Evolutionary conservation across 2,329 filamentous ascomycete species (phyloP).

Genomic region (Pseudogymnoascus sp.): DNA sequence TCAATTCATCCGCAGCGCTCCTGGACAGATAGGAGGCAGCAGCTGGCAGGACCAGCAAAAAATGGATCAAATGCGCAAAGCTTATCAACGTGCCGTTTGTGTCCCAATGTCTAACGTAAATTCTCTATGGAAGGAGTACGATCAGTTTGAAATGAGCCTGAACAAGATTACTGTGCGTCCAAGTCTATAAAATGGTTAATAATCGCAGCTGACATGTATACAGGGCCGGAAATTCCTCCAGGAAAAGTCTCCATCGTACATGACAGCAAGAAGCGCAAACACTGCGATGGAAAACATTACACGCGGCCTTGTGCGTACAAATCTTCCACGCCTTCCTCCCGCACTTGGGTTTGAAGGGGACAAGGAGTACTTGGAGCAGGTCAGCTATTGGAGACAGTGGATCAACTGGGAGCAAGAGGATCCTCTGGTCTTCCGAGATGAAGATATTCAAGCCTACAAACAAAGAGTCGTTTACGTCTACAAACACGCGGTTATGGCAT

Average conservation of each 20-base stretch:
- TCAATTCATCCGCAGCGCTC: conserved; percentile 81
- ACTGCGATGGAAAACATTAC: conserved; percentile 87
- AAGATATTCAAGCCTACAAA: conserved; percentile 68
- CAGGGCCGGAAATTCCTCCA: conserved; percentile 90
- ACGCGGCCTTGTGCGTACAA: conserved; percentile 65
- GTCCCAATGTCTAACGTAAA: conserved; percentile 80
- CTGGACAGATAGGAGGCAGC: conserved; percentile 75
- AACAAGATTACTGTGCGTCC: conserved; percentile 78
- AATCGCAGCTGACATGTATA: conserved; percentile 18
- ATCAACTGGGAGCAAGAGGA: conserved; percentile 93
- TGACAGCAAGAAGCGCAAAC: conserved; percentile 88
- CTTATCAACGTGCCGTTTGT: conserved; percentile 82
- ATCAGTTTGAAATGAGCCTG: conserved; percentile 86
- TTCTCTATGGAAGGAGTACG: conserved; percentile 92
- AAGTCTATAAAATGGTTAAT: conserved; percentile 11
- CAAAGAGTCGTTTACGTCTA: conserved; percentile 82
- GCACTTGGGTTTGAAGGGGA: conserved; percentile 81
- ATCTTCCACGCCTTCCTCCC: conserved; percentile 74
- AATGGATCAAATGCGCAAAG: conserved; percentile 87
- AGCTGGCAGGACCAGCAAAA: conserved; percentile 98
- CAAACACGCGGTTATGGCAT: conserved; percentile 85
- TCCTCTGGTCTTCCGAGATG: conserved; percentile 74
- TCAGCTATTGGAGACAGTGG: conserved; percentile 88
- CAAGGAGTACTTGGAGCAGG: conserved; percentile 73
- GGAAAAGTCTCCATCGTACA: conserved; percentile 85